These are phyloP conservation scores for Begonia fuchsioides DNA, from an alignment of 306 rosid genomes.

Conservation along the genomic window DNA sequence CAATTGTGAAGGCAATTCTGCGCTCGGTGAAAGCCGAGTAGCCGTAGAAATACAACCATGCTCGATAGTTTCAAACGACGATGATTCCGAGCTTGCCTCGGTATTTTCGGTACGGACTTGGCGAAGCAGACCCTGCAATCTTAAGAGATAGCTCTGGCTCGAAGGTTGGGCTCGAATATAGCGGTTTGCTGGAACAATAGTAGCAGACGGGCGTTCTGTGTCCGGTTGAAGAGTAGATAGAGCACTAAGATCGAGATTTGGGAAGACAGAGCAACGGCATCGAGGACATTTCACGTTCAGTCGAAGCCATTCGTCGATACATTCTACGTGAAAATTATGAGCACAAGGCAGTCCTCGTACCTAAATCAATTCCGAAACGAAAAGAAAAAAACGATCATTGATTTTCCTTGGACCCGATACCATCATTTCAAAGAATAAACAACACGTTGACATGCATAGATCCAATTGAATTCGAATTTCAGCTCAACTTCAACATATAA, in stretches of 20 bases:
- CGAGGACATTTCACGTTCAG: conserved; percentile 97
- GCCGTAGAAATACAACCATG: conserved; percentile 24
- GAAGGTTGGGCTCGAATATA: conserved; percentile 65
- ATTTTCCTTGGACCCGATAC: no score
- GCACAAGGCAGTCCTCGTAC: conserved; percentile 98
- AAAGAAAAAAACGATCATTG: conserved; percentile 3
- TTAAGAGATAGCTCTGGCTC: conserved; percentile 71
- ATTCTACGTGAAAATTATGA: conserved; percentile 93
- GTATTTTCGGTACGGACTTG: conserved; percentile 53
- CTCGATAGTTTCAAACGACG: conserved; percentile 42
- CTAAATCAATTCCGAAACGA: conserved; percentile 32
- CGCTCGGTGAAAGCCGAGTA: conserved; percentile 17
- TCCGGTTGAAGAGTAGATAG: conserved; percentile 79
- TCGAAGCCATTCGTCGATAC: conserved; percentile 99
- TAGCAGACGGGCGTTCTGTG: conserved; percentile 56
- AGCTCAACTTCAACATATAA: no score
- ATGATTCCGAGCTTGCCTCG: conserved; percentile 28
- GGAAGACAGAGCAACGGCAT: conserved; percentile 97
- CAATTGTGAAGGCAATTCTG: conserved; percentile 22
- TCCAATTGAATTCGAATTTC: no score
- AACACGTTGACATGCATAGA: no score
- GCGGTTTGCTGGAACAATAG: conserved; percentile 48
- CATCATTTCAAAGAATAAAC: no score
- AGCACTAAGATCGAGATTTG: conserved; percentile 98
- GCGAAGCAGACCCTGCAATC: conserved; percentile 69